These are phyloP conservation scores for Lophiostoma macrostomum DNA, from an alignment of 495 filamentous ascomycete genomes.

Conservation along the genomic window DNA sequence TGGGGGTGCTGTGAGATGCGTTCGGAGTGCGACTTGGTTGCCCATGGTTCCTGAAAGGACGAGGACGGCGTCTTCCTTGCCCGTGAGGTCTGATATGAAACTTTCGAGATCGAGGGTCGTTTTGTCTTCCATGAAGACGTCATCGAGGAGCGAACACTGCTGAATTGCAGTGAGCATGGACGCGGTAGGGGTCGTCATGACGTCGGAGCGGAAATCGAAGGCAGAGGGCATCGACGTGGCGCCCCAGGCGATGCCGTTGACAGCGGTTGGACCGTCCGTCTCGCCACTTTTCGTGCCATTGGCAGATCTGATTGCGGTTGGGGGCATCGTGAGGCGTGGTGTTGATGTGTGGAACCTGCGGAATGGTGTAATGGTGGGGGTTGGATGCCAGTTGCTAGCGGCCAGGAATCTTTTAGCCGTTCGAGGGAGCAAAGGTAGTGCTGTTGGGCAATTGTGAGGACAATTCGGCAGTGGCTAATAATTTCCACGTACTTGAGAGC, in stretches of 20 bases:
- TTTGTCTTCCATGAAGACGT: conserved; percentile 79
- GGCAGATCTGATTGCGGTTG: conserved; percentile 20
- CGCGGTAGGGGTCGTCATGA: conserved; percentile 78
- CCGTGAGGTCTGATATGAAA: conserved; percentile 65
- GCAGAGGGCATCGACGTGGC: conserved; percentile 56
- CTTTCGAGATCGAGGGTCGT: conserved; percentile 68
- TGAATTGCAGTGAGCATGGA: conserved; percentile 71
- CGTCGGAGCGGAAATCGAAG: conserved; percentile 69
- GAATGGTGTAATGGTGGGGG: neutral
- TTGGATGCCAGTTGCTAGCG: neutral
- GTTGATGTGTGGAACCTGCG: neutral
- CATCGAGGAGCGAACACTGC: conserved; percentile 59
- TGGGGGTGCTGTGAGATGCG: conserved; percentile 66
- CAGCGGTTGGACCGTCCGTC: neutral
- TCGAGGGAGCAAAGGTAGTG: neutral
- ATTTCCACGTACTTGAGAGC: conserved; percentile 24
- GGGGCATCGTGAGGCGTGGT: conserved; percentile 17
- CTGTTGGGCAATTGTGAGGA: conserved; percentile 14
- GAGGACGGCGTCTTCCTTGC: conserved; percentile 69
- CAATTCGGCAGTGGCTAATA: conserved; percentile 17
- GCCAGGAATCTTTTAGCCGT: neutral
- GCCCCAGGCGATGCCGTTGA: conserved; percentile 52
- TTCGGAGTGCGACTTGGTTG: conserved; percentile 70
- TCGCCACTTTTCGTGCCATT: conserved; percentile 10
- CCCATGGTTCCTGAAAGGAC: conserved; percentile 92